Conservation (phyloP, 306 rosid species). For the Elaeagnus macrophylla region DNA sequence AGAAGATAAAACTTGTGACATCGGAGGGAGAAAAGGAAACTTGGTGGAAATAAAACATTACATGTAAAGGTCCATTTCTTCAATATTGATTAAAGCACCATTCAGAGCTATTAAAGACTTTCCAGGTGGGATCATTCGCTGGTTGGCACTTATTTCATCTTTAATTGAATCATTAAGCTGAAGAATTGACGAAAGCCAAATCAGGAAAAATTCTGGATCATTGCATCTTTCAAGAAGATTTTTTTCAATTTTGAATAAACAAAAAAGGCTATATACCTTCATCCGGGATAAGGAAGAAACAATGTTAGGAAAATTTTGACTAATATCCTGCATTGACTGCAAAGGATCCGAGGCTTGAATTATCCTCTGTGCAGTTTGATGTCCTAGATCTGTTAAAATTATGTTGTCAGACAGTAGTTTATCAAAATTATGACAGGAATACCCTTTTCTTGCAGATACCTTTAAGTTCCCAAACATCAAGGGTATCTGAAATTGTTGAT, state of each 20-base stretch:
- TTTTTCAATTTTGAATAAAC: constrained; percentile 4
- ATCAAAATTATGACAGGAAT: constrained; percentile 5
- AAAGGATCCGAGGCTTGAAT: constrained; percentile 96
- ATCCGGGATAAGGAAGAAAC: constrained; percentile 97
- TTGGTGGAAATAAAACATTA: constrained; percentile 50
- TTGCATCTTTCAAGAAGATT: not conserved
- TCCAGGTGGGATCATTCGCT: constrained; percentile 98
- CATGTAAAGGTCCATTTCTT: constrained; percentile 92
- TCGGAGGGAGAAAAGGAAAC: constrained; percentile 21
- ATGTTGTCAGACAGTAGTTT: constrained; percentile 12
- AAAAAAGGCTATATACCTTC: constrained; percentile 46
- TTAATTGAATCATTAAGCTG: constrained; percentile 87
- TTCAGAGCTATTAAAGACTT: constrained; percentile 97
- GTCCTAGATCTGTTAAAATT: constrained; percentile 74
- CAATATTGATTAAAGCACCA: constrained; percentile 92
- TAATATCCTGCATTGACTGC: constrained; percentile 96
- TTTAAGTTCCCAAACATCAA: constrained; percentile 96
- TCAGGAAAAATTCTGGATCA: too few species aligned
- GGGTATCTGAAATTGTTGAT: constrained; percentile 83
- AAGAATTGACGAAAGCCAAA: constrained; percentile 13
- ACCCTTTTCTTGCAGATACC: constrained; percentile 37
- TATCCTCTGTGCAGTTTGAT: constrained; percentile 97
- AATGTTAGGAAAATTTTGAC: constrained; percentile 89
- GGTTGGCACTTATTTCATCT: constrained; percentile 88
- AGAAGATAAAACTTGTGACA: constrained; percentile 9